phyloP scores from a whole-genome alignment of 768 basidiomycete genomes.

The Macrocybe gigantea region DNA sequence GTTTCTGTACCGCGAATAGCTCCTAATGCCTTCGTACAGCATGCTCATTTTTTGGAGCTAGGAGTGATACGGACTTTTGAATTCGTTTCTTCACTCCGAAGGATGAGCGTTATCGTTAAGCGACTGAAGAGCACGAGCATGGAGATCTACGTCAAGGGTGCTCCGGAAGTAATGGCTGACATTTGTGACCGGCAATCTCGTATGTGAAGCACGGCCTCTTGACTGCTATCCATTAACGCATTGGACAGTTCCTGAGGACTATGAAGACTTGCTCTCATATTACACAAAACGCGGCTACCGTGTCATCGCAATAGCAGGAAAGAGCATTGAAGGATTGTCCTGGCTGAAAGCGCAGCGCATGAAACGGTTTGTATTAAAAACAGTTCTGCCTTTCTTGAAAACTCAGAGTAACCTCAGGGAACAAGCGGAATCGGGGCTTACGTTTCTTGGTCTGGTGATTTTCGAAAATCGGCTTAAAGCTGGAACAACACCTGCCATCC shows the following conservation, averaged over 20 bases:
- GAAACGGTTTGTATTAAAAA: slow-evolving; percentile 59
- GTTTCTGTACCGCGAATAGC: background rate
- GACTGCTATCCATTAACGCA: background rate
- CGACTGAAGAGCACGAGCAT: slow-evolving; percentile 89
- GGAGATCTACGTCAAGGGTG: slow-evolving; percentile 99
- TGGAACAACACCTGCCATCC: slow-evolving; percentile 86
- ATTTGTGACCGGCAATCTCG: slow-evolving; percentile 92
- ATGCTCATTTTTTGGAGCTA: slow-evolving; percentile 94
- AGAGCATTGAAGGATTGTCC: slow-evolving; percentile 86
- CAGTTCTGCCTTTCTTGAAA: background rate
- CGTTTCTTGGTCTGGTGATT: slow-evolving; percentile 92
- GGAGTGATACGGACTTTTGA: slow-evolving; percentile 96
- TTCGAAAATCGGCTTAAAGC: slow-evolving; percentile 98
- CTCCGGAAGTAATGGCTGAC: slow-evolving; percentile 94
- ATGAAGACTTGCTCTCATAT: slow-evolving; percentile 92
- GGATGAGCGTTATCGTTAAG: slow-evolving; percentile 99
- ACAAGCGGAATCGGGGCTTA: slow-evolving; percentile 85
- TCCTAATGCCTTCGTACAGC: slow-evolving; percentile 37
- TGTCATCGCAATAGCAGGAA: slow-evolving; percentile 97
- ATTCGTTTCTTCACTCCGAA: slow-evolving; percentile 85
- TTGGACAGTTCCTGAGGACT: slow-evolving; percentile 83
- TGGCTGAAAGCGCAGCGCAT: slow-evolving; percentile 98
- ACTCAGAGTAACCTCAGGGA: slow-evolving; percentile 48
- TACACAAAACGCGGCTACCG: slow-evolving; percentile 96
- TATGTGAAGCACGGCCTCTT: slow-evolving; percentile 33